Conservation (phyloP, 1,284 basidiomycete genomes). For the Fistulina hepatica region DNA sequence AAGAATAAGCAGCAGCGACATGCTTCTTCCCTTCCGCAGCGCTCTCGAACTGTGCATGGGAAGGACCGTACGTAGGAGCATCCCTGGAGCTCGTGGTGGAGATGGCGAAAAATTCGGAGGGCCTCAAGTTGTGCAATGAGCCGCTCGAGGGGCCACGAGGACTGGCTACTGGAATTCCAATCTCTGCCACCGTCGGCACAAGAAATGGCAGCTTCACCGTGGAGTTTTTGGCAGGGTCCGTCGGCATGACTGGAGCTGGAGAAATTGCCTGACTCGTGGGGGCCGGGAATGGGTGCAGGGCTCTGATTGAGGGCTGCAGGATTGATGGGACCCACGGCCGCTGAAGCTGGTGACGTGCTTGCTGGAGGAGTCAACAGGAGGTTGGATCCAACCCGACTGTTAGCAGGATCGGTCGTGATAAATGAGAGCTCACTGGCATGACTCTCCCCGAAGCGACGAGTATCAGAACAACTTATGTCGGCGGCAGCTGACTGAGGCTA, state of each 20-base stretch:
- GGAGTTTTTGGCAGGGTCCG: too few relatives aligned
- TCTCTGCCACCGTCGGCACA: slow-evolving; percentile 54
- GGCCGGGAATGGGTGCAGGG: slow-evolving; percentile 48
- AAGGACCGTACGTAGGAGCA: slow-evolving; percentile 42
- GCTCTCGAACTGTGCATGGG: too few relatives aligned
- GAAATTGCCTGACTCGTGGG: too few relatives aligned
- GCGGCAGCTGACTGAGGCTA: slow-evolving; percentile 31
- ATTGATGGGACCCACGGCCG: slow-evolving; percentile 34
- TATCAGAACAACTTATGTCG: slow-evolving; percentile 57
- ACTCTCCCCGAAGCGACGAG: slow-evolving; percentile 68
- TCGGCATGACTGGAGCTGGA: slow-evolving; percentile 15
- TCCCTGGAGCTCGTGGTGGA: slow-evolving; percentile 48
- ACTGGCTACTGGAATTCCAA: slow-evolving; percentile 45
- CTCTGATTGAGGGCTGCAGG: too few relatives aligned
- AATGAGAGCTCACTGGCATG: slow-evolving; percentile 60
- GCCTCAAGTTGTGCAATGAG: slow-evolving; percentile 27
- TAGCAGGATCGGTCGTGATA: slow-evolving; percentile 31
- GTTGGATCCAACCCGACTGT: too few relatives aligned
- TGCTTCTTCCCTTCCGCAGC: too few relatives aligned
- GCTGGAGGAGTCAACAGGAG: slow-evolving; percentile 35
- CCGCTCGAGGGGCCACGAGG: slow-evolving; percentile 51
- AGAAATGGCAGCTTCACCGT: slow-evolving; percentile 24
- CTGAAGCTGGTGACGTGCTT: slow-evolving; percentile 14
- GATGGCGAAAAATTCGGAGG: slow-evolving; percentile 46
- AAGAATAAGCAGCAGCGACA: too few relatives aligned